phyloP scores from a whole-genome alignment of 331 rosid species.

The Stylosanthes scabra region DNA sequence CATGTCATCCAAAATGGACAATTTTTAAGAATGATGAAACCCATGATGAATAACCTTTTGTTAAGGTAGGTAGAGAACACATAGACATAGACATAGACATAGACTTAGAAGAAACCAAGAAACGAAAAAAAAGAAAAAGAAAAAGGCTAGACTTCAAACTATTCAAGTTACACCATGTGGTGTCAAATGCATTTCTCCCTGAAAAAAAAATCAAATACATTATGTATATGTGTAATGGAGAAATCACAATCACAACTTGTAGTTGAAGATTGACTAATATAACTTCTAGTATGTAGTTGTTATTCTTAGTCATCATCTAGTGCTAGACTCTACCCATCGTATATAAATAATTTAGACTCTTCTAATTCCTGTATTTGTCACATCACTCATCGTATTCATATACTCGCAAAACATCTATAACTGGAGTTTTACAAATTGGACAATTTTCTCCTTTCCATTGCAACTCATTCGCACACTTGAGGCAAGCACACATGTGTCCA shows the following conservation, averaged over 20 bases:
- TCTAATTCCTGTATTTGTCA: constrained; percentile 21
- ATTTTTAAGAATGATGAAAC: no score
- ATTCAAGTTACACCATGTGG: neutral
- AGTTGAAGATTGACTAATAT: constrained; percentile 13
- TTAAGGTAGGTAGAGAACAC: neutral
- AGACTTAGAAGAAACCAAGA: neutral
- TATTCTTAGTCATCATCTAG: constrained; percentile 59
- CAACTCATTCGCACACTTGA: constrained; percentile 85
- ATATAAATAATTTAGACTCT: constrained; percentile 3
- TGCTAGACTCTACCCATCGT: constrained; percentile 56
- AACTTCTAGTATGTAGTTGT: neutral
- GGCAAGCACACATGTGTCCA: constrained; percentile 91
- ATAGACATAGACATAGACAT: neutral
- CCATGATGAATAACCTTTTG: no score
- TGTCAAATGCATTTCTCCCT: constrained; percentile 26
- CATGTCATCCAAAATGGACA: no score
- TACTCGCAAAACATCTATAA: constrained; percentile 74
- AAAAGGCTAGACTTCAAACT: constrained; percentile 6
- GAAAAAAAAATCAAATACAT: constrained; percentile 22
- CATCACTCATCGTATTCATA: constrained; percentile 29
- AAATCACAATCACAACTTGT: constrained; percentile 11
- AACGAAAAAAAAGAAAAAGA: no score
- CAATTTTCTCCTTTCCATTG: constrained; percentile 75
- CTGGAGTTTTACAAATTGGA: constrained; percentile 68
- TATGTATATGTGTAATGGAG: constrained; percentile 16